Conservation (phyloP, 2,329 filamentous ascomycete genomes). For the Fusarium sterilihyphosum region DNA sequence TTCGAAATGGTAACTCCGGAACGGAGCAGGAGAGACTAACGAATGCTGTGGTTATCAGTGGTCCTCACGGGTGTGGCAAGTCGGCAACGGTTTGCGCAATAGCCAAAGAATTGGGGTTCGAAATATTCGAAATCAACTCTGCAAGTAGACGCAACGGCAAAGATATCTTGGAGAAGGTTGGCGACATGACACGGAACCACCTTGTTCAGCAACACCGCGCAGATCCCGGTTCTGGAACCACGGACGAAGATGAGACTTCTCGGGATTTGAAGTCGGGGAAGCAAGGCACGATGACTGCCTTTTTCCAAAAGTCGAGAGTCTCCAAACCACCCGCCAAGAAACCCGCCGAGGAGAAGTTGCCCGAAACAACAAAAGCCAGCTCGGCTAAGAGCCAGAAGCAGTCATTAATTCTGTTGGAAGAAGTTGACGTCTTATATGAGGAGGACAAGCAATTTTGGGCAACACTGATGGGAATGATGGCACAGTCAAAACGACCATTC, state of each 20-base stretch:
- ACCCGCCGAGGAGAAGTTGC: constrained; percentile 34
- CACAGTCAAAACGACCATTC: constrained; percentile 88
- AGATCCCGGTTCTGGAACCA: constrained; percentile 42
- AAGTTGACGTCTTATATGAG: constrained; percentile 92
- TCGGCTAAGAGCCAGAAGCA: constrained; percentile 77
- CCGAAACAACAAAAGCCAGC: constrained; percentile 46
- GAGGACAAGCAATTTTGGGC: constrained; percentile 97
- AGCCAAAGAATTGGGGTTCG: constrained; percentile 90
- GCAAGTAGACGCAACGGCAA: constrained; percentile 85
- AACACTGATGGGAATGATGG: constrained; percentile 80
- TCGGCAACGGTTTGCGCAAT: constrained; percentile 92
- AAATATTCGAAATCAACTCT: constrained; percentile 94
- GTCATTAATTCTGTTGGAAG: constrained; percentile 92
- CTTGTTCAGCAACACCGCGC: constrained; percentile 70
- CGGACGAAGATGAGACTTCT: constrained; percentile 46
- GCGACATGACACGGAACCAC: constrained; percentile 97
- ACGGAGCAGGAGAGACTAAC: constrained; percentile 62
- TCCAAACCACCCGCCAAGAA: constrained; percentile 45
- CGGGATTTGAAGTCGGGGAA: constrained; percentile 73
- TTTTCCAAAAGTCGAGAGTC: constrained; percentile 71
- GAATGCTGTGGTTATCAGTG: constrained; percentile 89
- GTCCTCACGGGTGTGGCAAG: constrained; percentile 90
- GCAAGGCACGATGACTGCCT: constrained; percentile 82
- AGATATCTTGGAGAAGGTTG: constrained; percentile 90
- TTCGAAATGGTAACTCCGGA: constrained; percentile 55